Base-by-base conservation (phyloP, 148 eudicot species). In the Rhododendron griersonianum region DNA sequence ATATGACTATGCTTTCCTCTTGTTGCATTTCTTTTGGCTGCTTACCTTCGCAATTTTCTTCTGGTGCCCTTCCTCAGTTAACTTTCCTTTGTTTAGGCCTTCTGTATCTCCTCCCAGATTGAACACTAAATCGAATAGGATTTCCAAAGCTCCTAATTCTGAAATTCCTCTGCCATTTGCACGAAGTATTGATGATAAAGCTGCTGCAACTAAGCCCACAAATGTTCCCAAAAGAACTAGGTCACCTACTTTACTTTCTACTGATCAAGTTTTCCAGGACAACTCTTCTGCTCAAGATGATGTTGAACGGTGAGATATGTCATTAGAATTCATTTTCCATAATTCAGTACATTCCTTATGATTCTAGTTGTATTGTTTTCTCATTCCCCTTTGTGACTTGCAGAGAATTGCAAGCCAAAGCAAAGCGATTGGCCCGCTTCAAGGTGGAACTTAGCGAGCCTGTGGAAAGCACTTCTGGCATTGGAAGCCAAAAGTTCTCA, bases 391-490 rank as follows among this genome's bases (percentile, higher is more conserved):
- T 71, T 41, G n/a, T 59, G 41, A 59, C 86, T 83, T 83, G 75
- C 91, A 95, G 99, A 86, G 98, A 97, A 91, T 84, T 93, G 84
- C 93, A 93, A 87, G 99, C 99, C 81, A 97, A 95, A 91, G 99
- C 96, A 84, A 97, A 91, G 87, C 91, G 99, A 59, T 86, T 97
- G 83, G 96, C 98, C 67, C 98, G 99, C 81, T 97, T 97, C 90
- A 95, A 90, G 92, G 87, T 87, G 86, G 96, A 93, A 85, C 91
- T 92, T 83, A 94, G 91, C 84, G 89, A 87, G 85, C 91, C 91
- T 25, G 85, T 77, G 84, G 87, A 88, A 87, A 87, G 87, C 85
- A 88, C 82, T 76, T 9, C 88, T 78, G 92, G 80, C 85, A 50
- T 45, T 57, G 65, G 88, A 86, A 89, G 84, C 86, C 90, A 88